A percentile compares a stretch with the other conserved stretches of the same genome.
Conservation (phyloP, 148 eudicot genomes). For the Rhododendron ovatum region DNA sequence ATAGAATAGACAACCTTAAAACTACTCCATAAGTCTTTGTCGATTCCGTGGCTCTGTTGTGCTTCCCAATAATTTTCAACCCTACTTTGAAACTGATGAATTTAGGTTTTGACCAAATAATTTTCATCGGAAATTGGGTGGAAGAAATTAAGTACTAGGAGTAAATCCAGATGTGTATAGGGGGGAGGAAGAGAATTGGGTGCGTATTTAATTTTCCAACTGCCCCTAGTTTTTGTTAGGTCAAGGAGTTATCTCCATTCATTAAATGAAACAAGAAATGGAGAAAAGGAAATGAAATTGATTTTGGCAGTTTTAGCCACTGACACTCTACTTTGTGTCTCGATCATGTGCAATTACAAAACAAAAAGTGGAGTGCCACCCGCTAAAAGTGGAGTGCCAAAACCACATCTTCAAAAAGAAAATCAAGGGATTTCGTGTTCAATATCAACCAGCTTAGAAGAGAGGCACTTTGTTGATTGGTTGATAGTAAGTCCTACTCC, state of each 20-base stretch:
- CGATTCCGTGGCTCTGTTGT: too few species aligned
- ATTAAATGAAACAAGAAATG: neutral
- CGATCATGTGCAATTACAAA: too few species aligned
- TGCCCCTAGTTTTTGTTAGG: conserved; percentile 1
- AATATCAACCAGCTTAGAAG: neutral
- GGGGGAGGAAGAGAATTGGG: neutral
- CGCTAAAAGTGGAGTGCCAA: too few species aligned
- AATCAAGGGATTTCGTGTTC: neutral
- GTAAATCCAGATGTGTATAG: neutral
- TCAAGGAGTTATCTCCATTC: neutral
- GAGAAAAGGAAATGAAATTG: neutral
- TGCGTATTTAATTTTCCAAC: neutral
- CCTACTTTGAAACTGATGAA: neutral
- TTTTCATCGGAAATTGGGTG: neutral
- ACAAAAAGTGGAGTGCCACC: too few species aligned
- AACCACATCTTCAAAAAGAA: neutral
- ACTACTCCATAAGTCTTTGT: too few species aligned
- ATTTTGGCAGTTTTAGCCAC: too few species aligned
- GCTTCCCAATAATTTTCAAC: neutral
- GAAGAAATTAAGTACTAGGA: neutral
- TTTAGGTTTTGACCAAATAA: neutral
- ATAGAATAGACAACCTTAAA: neutral
- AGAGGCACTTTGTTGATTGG: neutral
- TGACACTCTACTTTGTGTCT: too few species aligned
- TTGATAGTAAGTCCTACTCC: neutral